Conservation (phyloP, 495 filamentous ascomycete genomes). For the Talaromyces wortmannii region DNA sequence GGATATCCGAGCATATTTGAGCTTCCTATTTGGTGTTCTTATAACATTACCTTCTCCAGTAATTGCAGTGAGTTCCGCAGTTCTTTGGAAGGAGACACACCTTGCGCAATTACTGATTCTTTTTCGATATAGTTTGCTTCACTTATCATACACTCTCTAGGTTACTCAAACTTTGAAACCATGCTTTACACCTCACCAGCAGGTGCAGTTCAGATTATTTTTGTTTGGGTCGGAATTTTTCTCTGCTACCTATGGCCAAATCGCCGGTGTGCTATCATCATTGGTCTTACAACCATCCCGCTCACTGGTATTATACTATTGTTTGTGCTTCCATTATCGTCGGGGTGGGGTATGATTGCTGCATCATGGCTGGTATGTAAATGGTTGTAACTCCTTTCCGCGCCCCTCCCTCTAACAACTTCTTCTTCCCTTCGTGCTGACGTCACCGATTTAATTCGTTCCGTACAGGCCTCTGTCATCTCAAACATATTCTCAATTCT, state of each 20-base stretch:
- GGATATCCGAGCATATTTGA: slow-evolving; percentile 54
- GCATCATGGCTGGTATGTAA: slow-evolving; percentile 27
- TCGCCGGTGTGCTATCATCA: slow-evolving; percentile 13
- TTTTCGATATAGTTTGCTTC: slow-evolving; percentile 18
- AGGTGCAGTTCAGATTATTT: slow-evolving; percentile 22
- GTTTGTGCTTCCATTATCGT: slow-evolving; percentile 16
- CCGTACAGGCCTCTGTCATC: slow-evolving; percentile 16
- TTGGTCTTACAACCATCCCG: slow-evolving; percentile 17
- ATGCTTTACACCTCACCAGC: slow-evolving; percentile 24
- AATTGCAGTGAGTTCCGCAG: background rate
- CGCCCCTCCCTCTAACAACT: background rate
- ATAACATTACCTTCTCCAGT: slow-evolving; percentile 12
- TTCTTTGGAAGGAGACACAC: background rate
- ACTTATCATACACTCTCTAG: slow-evolving; percentile 24
- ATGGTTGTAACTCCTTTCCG: background rate
- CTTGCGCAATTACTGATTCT: background rate
- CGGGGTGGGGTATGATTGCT: slow-evolving; percentile 25
- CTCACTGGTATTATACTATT: slow-evolving; percentile 21
- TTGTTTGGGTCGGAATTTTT: slow-evolving; percentile 23
- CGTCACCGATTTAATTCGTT: background rate
- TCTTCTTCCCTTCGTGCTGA: background rate
- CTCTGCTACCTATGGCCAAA: slow-evolving; percentile 14
- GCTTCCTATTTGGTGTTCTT: slow-evolving; percentile 47
- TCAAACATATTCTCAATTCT: slow-evolving; percentile 47
- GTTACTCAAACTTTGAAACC: slow-evolving; percentile 20